A percentile compares a stretch with the other conserved stretches of the same genome.
Evolutionary conservation across 441 rosid genomes (phyloP).

Genomic region (Daphne laureola): DNA sequence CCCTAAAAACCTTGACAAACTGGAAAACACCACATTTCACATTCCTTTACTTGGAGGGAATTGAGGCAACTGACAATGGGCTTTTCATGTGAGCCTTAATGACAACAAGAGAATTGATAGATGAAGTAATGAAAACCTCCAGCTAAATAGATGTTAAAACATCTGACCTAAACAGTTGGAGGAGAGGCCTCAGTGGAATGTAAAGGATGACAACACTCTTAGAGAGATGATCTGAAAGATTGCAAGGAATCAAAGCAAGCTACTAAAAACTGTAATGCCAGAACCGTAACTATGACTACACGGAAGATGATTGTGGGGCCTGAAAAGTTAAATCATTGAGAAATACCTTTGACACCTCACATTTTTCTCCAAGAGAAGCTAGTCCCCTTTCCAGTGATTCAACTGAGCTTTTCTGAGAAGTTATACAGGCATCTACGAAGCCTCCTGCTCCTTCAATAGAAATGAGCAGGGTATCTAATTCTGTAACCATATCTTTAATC

Average conservation of each 20-base stretch:
- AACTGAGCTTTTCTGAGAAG: slow-evolving; percentile 46
- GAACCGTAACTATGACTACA: slow-evolving; percentile 1
- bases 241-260: too few relatives aligned
- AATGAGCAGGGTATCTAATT: slow-evolving; percentile 66
- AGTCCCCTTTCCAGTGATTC: slow-evolving; percentile 69
- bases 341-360: slow-evolving; percentile 60
- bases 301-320: background rate
- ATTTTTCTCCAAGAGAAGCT: slow-evolving; percentile 46
- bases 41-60: too few relatives aligned
- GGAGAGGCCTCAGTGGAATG: too few relatives aligned
- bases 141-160: too few relatives aligned
- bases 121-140: too few relatives aligned
- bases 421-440: slow-evolving; percentile 71
- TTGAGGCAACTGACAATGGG: too few relatives aligned
- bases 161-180: too few relatives aligned
- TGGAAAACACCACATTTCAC: background rate
- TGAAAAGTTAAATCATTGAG: background rate
- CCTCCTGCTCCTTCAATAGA: slow-evolving; percentile 79
- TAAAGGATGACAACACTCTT: too few relatives aligned
- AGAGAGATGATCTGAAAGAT: too few relatives aligned
- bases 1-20: slow-evolving; percentile 13
- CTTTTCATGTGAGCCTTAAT: too few relatives aligned
- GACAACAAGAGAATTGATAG: too few relatives aligned
- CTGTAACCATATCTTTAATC: slow-evolving; percentile 78
- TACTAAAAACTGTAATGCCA: too few relatives aligned